Evolutionary conservation across 331 rosid species (phyloP).

Genomic region (Telfairia occidentalis): DNA sequence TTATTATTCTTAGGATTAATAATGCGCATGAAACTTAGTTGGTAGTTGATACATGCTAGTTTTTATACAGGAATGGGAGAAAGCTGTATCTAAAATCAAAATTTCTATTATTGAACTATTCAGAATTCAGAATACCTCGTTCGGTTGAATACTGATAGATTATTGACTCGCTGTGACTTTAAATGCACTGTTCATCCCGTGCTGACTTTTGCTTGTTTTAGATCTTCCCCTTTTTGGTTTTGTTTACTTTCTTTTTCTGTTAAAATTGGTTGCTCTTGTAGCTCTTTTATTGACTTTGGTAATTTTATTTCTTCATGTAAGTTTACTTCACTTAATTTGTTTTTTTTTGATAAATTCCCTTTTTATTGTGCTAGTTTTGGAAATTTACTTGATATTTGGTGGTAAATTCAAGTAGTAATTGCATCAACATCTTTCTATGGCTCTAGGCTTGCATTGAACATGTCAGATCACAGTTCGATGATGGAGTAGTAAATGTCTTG

Average conservation of each 20-base stretch:
- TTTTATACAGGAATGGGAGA: background rate
- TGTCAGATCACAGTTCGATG: slow-evolving; percentile 60
- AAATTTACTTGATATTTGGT: background rate
- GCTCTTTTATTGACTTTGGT: background rate
- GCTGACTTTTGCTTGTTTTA: background rate
- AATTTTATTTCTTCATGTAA: background rate
- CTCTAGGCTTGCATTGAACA: slow-evolving; percentile 64
- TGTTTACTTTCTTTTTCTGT: background rate
- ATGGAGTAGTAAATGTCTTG: slow-evolving; percentile 58
- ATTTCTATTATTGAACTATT: background rate
- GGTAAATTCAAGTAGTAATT: background rate
- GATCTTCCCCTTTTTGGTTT: background rate
- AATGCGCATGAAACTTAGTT: background rate
- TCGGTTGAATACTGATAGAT: background rate
- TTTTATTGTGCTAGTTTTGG: background rate
- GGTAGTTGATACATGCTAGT: background rate
- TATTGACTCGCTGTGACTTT: background rate
- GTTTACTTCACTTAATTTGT: background rate
- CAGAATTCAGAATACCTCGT: background rate
- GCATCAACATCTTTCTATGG: slow-evolving; percentile 3
- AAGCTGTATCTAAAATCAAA: background rate
- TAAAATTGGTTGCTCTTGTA: background rate
- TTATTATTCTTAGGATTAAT: background rate
- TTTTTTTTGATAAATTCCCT: background rate
- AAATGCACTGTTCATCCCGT: background rate